Evolutionary conservation across 1,284 basidiomycete species (phyloP), one percentile per base, ranked within the genome.

Genomic region (Ustilago loliicola): DNA sequence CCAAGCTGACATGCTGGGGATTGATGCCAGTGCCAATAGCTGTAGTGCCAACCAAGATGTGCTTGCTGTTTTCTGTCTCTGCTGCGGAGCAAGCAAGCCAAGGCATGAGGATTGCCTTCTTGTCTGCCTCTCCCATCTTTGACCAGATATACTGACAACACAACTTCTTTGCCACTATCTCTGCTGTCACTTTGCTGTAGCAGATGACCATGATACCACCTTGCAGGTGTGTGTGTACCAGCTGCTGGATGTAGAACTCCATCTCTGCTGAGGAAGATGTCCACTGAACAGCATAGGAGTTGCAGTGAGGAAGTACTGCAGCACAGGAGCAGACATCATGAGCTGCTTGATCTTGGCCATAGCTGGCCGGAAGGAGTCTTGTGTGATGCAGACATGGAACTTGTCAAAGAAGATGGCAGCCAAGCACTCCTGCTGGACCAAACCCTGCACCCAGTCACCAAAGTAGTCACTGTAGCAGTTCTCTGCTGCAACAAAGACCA

Each of bases 361-460:
- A 15, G 27, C 25, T 17, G 50, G 50, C 13, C 17, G 15, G 50
- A 51, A 51, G 50, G 23, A 27, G 25, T 27, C 17, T 30, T 51
- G 50, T 7, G 50, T 51, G 23, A 51, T 29, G 27, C 50, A 51
- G 50, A 51, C 50, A 25, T 57, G 55, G n/a, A 38, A 57, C 40
- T 57, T 27, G 30, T 57, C 55, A 57, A 57, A 57, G 55, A 57
- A 57, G 55, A 57, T 17, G 5, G 55, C 55, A 4, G 55, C 55
- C 38, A 57, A 19, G 25, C 55, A 29, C 40, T 47, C 27, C 15
- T 57, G 40, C 55, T 57, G 40, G 2, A 40, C 17, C 7, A 57
- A 4, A 3, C 17, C 29, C 15, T 57, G 55, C 1, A 17, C 15
- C 55, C 55, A 57, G 25, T 13, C 5, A 1, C 15, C 38, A 57